A percentile compares a stretch with the other conserved stretches of the same genome.
These are phyloP conservation scores for Parastagonospora nodorum DNA, from an alignment of 2,329 filamentous ascomycete species.

Conservation along the genomic window DNA sequence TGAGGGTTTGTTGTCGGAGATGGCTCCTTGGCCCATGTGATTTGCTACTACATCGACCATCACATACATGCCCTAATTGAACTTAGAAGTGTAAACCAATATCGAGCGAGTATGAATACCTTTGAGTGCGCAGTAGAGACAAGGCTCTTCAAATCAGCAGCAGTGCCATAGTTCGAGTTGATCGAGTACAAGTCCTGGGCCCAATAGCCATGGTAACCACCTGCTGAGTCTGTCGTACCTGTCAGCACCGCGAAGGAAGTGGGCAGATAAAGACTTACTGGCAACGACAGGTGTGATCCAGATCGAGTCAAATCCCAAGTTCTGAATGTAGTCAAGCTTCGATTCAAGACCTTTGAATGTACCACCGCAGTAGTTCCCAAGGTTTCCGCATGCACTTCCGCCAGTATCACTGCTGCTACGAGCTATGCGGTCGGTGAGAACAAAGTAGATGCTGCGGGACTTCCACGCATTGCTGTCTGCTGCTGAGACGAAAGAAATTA, in stretches of 20 bases:
- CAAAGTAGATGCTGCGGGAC: constrained; percentile 45
- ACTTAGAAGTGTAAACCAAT: constrained; percentile 1
- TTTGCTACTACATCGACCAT: constrained; percentile 61
- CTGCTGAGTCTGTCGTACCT: constrained; percentile 39
- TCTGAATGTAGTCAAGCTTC: constrained; percentile 57
- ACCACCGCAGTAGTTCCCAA: constrained; percentile 55
- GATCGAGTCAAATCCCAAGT: constrained; percentile 56
- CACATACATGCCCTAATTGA: constrained; percentile 47
- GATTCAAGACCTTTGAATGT: constrained; percentile 56
- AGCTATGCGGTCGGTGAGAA: constrained; percentile 44
- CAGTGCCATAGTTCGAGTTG: constrained; percentile 57
- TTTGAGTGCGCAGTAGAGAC: constrained; percentile 52
- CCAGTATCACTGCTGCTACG: constrained; percentile 39
- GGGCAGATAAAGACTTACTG: constrained; percentile 22
- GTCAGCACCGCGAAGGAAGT: constrained; percentile 2
- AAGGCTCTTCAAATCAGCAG: constrained; percentile 54
- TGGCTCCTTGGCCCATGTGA: constrained; percentile 45
- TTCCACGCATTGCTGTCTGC: constrained; percentile 43
- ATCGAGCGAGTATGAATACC: constrained; percentile 38
- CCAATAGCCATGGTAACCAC: constrained; percentile 59
- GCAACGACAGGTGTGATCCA: constrained; percentile 51
- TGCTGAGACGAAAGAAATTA: constrained; percentile 25
- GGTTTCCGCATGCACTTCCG: constrained; percentile 35
- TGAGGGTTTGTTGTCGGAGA: constrained; percentile 32
- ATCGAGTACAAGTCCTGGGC: constrained; percentile 53